Conservation (phyloP, 2,329 filamentous ascomycete genomes). For the Huntiella moniliformis region DNA sequence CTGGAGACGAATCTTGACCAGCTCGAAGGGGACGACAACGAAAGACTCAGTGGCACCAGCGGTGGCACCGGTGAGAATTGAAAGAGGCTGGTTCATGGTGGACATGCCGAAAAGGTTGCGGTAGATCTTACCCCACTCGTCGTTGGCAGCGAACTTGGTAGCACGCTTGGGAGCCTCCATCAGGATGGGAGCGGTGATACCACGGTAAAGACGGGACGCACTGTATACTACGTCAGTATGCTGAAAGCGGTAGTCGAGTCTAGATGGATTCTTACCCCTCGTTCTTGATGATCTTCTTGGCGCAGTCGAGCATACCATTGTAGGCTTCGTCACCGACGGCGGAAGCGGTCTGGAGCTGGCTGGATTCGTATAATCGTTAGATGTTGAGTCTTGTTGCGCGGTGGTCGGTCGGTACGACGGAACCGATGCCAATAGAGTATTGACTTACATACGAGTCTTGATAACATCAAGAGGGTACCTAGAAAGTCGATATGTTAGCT, state of each 20-base stretch:
- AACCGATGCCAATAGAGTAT: no score
- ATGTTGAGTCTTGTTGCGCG: neutral
- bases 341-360: slow-evolving; percentile 68
- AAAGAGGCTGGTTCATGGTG: slow-evolving; percentile 83
- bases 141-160: slow-evolving; percentile 97
- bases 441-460: slow-evolving; percentile 81
- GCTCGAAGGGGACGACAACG: slow-evolving; percentile 93
- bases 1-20: slow-evolving; percentile 95
- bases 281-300: slow-evolving; percentile 87
- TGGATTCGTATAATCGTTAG: slow-evolving; percentile 19
- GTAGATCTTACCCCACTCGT: slow-evolving; percentile 94
- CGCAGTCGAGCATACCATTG: slow-evolving; percentile 96
- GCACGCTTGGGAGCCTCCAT: slow-evolving; percentile 93
- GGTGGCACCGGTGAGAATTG: slow-evolving; percentile 80
- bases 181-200: slow-evolving; percentile 85
- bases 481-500: slow-evolving; percentile 11
- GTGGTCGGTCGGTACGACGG: no score
- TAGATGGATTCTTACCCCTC: slow-evolving; percentile 52
- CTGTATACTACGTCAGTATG: slow-evolving; percentile 23
- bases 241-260: neutral
- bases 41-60: slow-evolving; percentile 92
- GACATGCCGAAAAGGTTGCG: slow-evolving; percentile 64
- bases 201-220: slow-evolving; percentile 80
- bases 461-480: slow-evolving; percentile 99
- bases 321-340: slow-evolving; percentile 63